These are phyloP conservation scores for Trichoderma oligosporum DNA, from an alignment of 2,329 filamentous ascomycete genomes.

Conservation along the genomic window DNA sequence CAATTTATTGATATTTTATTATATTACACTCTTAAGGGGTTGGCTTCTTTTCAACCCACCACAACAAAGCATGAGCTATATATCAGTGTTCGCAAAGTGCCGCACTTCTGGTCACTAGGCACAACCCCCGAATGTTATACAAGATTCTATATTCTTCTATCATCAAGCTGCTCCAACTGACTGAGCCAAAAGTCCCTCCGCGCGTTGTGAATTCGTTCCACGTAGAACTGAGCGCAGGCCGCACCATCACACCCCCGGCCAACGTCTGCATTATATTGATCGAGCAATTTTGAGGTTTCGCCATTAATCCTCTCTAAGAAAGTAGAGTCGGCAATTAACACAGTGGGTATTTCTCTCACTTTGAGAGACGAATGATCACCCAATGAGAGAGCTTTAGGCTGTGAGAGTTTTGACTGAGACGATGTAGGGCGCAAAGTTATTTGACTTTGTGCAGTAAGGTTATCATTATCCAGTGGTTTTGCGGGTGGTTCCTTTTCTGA, in stretches of 20 bases:
- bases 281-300: conserved; percentile 28
- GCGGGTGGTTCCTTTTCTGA: neutral
- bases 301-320: conserved; percentile 27
- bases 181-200: conserved; percentile 33
- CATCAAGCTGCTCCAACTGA: conserved; percentile 22
- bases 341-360: neutral
- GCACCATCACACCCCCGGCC: conserved; percentile 23
- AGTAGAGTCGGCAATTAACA: conserved; percentile 28
- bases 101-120: no score
- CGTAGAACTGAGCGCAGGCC: conserved; percentile 31
- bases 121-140: neutral
- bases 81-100: no score
- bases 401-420: neutral
- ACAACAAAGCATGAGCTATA: no score
- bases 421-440: neutral
- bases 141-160: neutral
- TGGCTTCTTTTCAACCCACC: no score
- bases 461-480: neutral
- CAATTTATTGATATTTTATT: no score
- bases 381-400: neutral
- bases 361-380: neutral
- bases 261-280: conserved; percentile 35
- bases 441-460: neutral
- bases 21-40: no score
- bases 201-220: conserved; percentile 26